Conservation (phyloP, 2,329 filamentous ascomycete genomes). For the Westerdykella sp. region DNA sequence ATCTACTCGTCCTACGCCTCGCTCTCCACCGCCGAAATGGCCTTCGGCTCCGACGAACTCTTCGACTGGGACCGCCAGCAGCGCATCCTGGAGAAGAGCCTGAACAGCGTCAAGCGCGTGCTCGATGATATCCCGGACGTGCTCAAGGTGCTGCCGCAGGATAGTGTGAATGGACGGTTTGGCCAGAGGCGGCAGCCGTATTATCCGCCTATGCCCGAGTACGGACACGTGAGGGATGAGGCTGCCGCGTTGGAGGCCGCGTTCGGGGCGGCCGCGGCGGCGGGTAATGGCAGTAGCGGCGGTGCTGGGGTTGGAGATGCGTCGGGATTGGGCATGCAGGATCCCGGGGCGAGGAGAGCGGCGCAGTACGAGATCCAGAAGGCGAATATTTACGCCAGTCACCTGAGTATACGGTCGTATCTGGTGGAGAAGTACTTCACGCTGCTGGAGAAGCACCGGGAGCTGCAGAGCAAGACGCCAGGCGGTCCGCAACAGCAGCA, state of each 20-base stretch:
- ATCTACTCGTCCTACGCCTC: slow-evolving; percentile 77
- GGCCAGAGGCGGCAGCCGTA: slow-evolving; percentile 28
- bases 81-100: slow-evolving; percentile 62
- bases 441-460: slow-evolving; percentile 56
- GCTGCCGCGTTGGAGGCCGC: slow-evolving; percentile 15
- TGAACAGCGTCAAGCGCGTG: slow-evolving; percentile 63
- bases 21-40: slow-evolving; percentile 71
- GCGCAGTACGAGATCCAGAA: slow-evolving; percentile 87
- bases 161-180: slow-evolving; percentile 25
- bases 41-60: slow-evolving; percentile 70
- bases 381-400: slow-evolving; percentile 78
- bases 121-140: slow-evolving; percentile 63
- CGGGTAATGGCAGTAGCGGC: slow-evolving; percentile 5
- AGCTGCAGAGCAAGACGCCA: slow-evolving; percentile 39
- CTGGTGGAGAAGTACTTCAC: slow-evolving; percentile 82
- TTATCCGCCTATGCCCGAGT: slow-evolving; percentile 34
- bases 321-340: too few species aligned
- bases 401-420: slow-evolving; percentile 74
- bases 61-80: slow-evolving; percentile 74
- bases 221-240: slow-evolving; percentile 22
- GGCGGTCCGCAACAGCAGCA: slow-evolving; percentile 20
- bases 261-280: slow-evolving; percentile 7
- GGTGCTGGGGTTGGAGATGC: too few species aligned
- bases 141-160: slow-evolving; percentile 51
- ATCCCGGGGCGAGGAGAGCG: slow-evolving; percentile 32